phyloP scores from a whole-genome alignment of 371 early-diverging fungal genomes.

The Saksenaea oblongispora region DNA sequence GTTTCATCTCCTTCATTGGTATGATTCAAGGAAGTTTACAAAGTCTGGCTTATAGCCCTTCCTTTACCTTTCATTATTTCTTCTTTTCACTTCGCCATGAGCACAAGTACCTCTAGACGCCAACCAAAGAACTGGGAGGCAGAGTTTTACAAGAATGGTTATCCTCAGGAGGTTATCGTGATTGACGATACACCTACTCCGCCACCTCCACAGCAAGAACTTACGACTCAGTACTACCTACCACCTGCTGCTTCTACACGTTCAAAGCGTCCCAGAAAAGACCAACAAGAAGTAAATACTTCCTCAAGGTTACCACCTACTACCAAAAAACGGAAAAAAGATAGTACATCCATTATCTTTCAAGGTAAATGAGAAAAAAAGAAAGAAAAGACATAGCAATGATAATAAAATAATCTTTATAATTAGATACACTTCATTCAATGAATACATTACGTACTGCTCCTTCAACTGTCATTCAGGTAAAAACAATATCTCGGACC shows the following conservation, averaged over 20 bases:
- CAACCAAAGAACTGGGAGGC: slow-evolving; percentile 48
- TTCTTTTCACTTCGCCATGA: background rate
- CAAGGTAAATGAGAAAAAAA: background rate
- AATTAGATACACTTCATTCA: background rate
- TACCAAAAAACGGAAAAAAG: background rate
- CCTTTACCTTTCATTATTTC: background rate
- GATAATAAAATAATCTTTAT: background rate
- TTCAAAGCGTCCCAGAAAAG: slow-evolving; percentile 8
- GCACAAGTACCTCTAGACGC: background rate
- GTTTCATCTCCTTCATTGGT: background rate
- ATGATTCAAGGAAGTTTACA: background rate
- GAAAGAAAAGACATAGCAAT: background rate
- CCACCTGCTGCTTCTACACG: slow-evolving; percentile 15
- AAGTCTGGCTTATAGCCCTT: background rate
- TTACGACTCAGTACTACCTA: background rate
- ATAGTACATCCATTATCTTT: background rate
- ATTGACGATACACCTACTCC: slow-evolving; percentile 63
- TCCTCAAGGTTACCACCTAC: background rate
- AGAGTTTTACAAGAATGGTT: slow-evolving; percentile 58
- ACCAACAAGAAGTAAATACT: background rate
- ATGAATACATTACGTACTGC: background rate
- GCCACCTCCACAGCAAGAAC: slow-evolving; percentile 22
- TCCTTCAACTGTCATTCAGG: slow-evolving; percentile 10
- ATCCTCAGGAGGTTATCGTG: slow-evolving; percentile 60
- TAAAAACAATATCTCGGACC: background rate